Percentiles rank a stretch among this genome's conserved stretches.
Evolutionary conservation across 768 basidiomycete species (phyloP).

Genomic region (Russula vinacea): DNA sequence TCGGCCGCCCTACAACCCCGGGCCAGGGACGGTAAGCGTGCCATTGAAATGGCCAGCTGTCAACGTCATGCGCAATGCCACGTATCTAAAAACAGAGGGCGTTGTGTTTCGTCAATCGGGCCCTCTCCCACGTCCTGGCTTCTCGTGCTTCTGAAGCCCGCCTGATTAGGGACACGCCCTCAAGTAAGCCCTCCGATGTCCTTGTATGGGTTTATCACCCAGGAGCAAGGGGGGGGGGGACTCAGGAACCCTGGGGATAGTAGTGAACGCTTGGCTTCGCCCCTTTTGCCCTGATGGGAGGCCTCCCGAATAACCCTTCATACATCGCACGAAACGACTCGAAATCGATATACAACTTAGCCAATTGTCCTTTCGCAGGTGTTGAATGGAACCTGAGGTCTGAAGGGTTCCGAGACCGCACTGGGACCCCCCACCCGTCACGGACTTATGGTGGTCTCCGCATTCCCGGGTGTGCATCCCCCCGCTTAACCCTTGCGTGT

Average conservation of each 20-base stretch:
- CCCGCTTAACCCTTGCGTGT: background rate
- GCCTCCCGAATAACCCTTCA: background rate
- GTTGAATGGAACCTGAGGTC: background rate
- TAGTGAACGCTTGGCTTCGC: background rate
- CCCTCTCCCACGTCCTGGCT: background rate
- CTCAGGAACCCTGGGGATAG: background rate
- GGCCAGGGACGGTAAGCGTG: background rate
- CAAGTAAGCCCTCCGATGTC: background rate
- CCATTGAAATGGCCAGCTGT: background rate
- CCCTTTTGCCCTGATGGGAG: background rate
- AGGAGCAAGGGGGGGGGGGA: background rate
- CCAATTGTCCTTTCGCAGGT: background rate
- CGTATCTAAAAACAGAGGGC: background rate
- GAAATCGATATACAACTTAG: background rate
- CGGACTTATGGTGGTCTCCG: background rate
- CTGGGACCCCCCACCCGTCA: background rate
- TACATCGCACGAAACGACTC: background rate
- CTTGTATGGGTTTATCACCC: background rate
- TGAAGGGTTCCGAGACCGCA: background rate
- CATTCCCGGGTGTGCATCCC: background rate
- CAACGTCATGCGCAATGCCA: background rate
- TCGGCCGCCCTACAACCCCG: too few species aligned
- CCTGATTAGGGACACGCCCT: background rate
- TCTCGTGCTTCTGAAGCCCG: background rate
- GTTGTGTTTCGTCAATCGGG: background rate